Evolutionary conservation across 441 rosid genomes (phyloP).

Genomic region (Lepidium campestre): DNA sequence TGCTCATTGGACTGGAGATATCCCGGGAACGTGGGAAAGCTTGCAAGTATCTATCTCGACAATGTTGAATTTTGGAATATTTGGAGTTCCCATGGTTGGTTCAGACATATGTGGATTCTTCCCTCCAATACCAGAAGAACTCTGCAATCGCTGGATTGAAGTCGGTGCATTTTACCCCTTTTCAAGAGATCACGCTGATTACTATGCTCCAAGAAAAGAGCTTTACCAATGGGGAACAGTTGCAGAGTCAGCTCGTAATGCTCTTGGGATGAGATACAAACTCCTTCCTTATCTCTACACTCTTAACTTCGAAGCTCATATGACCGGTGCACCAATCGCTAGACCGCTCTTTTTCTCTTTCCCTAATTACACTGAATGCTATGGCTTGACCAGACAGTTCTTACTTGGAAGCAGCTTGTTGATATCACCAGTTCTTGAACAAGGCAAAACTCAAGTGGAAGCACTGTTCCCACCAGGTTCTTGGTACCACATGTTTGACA

Average conservation of each 20-base stretch:
- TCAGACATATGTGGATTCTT: conserved; percentile 93
- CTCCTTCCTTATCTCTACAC: conserved; percentile 87
- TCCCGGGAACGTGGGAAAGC: conserved; percentile 88
- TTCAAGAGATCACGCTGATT: conserved; percentile 94
- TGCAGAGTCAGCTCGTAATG: conserved; percentile 78
- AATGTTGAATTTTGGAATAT: conserved; percentile 83
- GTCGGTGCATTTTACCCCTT: conserved; percentile 92
- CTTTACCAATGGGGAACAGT: conserved; percentile 92
- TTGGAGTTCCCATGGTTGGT: conserved; percentile 97
- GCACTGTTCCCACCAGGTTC: conserved; percentile 90
- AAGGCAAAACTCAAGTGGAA: conserved; percentile 61
- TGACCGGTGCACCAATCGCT: conserved; percentile 81
- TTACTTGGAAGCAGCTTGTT: conserved; percentile 79
- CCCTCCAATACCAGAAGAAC: conserved; percentile 88
- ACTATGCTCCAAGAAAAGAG: conserved; percentile 91
- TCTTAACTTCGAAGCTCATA: conserved; percentile 71
- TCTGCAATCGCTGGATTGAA: conserved; percentile 98
- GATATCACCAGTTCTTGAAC: conserved; percentile 88
- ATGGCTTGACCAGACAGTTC: conserved; percentile 83
- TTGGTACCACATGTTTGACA: conserved; percentile 83
- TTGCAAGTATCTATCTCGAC: conserved; percentile 82
- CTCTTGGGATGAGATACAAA: conserved; percentile 89
- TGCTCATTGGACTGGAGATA: conserved; percentile 99
- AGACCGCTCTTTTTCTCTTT: conserved; percentile 97
- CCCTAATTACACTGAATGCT: conserved; percentile 57